Evolutionary conservation across 345 rosid genomes (phyloP).

Genomic region (Aquilaria yunnanensis): DNA sequence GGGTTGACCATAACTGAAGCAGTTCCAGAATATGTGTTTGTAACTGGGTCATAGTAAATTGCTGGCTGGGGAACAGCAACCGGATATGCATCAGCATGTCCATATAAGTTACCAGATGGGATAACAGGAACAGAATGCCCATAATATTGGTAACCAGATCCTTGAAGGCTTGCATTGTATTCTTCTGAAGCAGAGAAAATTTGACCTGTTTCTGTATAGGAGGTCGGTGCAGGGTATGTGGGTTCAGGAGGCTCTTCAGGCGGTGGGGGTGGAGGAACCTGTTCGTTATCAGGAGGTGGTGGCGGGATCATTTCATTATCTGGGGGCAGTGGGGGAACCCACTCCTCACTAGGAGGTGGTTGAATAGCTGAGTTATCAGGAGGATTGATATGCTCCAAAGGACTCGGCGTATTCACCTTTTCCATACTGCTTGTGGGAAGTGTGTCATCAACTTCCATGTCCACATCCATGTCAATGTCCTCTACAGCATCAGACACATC

Average conservation of each 20-base stretch:
- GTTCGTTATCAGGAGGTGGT: slow-evolving; percentile 68
- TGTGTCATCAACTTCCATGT: slow-evolving; percentile 92
- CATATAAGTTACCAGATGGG: slow-evolving; percentile 46
- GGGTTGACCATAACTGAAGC: slow-evolving; percentile 41
- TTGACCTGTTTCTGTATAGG: slow-evolving; percentile 42
- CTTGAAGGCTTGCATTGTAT: slow-evolving; percentile 47
- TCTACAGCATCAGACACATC: slow-evolving; percentile 36
- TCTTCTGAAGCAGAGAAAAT: slow-evolving; percentile 40
- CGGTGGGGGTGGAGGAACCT: slow-evolving; percentile 39
- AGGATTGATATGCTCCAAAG: slow-evolving; percentile 29
- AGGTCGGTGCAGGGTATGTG: slow-evolving; percentile 39
- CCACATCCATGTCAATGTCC: slow-evolving; percentile 92
- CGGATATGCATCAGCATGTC: slow-evolving; percentile 62
- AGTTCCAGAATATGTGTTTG: slow-evolving; percentile 48
- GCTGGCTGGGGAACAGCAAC: slow-evolving; percentile 45
- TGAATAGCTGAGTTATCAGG: slow-evolving; percentile 37
- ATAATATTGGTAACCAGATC: slow-evolving; percentile 48
- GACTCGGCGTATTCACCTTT: no score
- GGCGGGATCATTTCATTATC: slow-evolving; percentile 77
- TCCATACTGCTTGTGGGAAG: slow-evolving; percentile 16
- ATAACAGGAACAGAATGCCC: slow-evolving; percentile 32
- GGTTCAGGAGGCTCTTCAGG: slow-evolving; percentile 59
- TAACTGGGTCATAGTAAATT: slow-evolving; percentile 48
- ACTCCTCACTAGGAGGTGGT: slow-evolving; percentile 73
- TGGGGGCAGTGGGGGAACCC: slow-evolving; percentile 95